Evolutionary conservation across 805 yeast species (phyloP).

Genomic region (Yarrowia sp.): DNA sequence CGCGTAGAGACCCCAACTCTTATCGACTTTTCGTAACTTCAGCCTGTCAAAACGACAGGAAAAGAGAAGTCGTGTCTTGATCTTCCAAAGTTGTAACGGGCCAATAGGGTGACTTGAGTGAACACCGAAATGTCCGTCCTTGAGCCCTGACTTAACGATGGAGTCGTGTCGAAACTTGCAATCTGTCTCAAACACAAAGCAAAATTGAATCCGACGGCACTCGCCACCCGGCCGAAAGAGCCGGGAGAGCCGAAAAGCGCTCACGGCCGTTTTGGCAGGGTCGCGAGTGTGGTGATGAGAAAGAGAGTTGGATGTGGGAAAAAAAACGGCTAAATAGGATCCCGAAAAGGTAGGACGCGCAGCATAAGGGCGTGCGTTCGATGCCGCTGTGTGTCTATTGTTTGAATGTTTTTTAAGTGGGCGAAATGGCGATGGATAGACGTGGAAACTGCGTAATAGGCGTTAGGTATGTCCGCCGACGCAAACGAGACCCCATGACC

Average conservation of each 20-base stretch:
- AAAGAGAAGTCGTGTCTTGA: conserved; percentile 17
- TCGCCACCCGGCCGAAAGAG: background rate
- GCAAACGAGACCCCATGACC: too few relatives aligned
- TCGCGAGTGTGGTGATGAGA: background rate
- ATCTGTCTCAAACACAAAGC: background rate
- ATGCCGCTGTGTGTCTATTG: background rate
- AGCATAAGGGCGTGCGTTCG: background rate
- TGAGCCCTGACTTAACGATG: conserved; percentile 28
- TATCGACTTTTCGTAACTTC: conserved; percentile 25
- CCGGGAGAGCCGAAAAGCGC: background rate
- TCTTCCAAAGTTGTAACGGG: conserved; percentile 27
- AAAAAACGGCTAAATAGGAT: background rate
- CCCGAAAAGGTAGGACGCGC: background rate
- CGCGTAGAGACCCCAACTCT: conserved; percentile 23
- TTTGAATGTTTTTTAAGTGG: background rate
- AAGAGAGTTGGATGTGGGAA: background rate
- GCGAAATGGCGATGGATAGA: too few relatives aligned
- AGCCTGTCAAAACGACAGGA: conserved; percentile 27
- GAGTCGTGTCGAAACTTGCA: too few relatives aligned
- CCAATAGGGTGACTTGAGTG: conserved; percentile 10
- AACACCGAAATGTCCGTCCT: conserved; percentile 4
- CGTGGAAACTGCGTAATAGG: too few relatives aligned
- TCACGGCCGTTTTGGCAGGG: background rate
- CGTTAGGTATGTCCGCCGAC: too few relatives aligned
- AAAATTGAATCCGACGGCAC: too few relatives aligned